Evolutionary conservation across 2,329 filamentous ascomycete genomes (phyloP).

Genomic region (Bimuria novae-zelandiae): DNA sequence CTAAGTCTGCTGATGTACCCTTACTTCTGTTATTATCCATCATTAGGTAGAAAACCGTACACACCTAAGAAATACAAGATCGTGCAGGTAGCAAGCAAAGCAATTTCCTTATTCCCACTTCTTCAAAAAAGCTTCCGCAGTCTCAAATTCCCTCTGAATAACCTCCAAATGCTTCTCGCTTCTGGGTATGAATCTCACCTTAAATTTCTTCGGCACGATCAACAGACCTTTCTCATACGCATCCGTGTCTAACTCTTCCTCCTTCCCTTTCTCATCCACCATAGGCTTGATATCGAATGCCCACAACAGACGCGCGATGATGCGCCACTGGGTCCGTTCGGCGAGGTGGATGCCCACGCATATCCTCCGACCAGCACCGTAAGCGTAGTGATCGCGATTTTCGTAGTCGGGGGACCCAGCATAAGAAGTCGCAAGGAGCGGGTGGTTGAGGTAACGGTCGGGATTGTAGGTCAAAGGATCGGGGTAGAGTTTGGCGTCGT

Average conservation of each 20-base stretch:
- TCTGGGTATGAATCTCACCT: constrained; percentile 56
- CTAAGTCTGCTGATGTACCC: too few species aligned
- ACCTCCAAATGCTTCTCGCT: constrained; percentile 39
- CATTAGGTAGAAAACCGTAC: too few species aligned
- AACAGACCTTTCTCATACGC: constrained; percentile 44
- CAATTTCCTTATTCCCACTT: constrained; percentile 22
- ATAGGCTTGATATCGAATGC: constrained; percentile 50
- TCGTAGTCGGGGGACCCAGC: constrained; percentile 40
- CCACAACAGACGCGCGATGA: constrained; percentile 54
- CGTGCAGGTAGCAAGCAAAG: too few species aligned
- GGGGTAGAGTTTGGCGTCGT: constrained; percentile 12
- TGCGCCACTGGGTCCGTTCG: constrained; percentile 53
- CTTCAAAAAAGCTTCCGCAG: constrained; percentile 27
- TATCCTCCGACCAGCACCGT: constrained; percentile 55
- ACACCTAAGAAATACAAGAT: too few species aligned
- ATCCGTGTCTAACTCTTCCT: constrained; percentile 41
- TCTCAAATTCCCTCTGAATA: constrained; percentile 37
- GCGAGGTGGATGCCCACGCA: constrained; percentile 60
- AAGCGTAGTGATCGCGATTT: constrained; percentile 53
- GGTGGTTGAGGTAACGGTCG: constrained; percentile 39
- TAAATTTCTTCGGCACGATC: constrained; percentile 54
- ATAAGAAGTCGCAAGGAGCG: constrained; percentile 43
- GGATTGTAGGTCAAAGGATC: constrained; percentile 43
- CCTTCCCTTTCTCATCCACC: constrained; percentile 48
- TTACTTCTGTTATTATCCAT: too few species aligned